Conservation (phyloP, 129 eudicot genomes). For the Apium graveolens region DNA sequence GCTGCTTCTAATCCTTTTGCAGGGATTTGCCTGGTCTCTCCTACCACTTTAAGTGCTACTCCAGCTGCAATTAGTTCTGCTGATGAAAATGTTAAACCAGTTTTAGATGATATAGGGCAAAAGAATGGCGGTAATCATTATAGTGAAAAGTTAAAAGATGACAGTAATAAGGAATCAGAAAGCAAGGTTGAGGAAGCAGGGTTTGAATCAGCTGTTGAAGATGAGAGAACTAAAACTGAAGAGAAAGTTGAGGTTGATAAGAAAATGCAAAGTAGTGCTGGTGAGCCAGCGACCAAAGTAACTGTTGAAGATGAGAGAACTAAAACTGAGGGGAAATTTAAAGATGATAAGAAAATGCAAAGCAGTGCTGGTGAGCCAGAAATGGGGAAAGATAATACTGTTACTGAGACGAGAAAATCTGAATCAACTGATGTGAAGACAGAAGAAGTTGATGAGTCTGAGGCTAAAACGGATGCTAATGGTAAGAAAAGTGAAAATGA, state of each 20-base stretch:
- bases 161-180: neutral
- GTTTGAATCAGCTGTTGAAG: conserved; percentile 12
- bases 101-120: neutral
- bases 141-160: conserved; percentile 1
- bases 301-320: conserved; percentile 1
- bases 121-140: neutral
- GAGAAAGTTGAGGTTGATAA: neutral
- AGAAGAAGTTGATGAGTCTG: conserved; percentile 20
- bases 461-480: conserved; percentile 18
- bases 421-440: conserved; percentile 5
- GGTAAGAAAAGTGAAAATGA: conserved; percentile 16
- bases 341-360: conserved; percentile 7
- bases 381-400: conserved; percentile 9
- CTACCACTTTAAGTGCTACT: conserved; percentile 23
- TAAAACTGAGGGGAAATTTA: conserved; percentile 4
- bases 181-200: conserved; percentile 5
- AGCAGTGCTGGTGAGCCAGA: neutral
- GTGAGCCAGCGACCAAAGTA: conserved; percentile 4
- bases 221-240: neutral
- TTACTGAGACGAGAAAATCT: conserved; percentile 8
- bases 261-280: conserved; percentile 6
- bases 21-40: conserved; percentile 50
- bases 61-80: conserved; percentile 5
- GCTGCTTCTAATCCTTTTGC: conserved; percentile 81
- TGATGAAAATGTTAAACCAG: neutral